These are phyloP conservation scores for Fusarium algeriense DNA, from an alignment of 2,329 filamentous ascomycete species.

Conservation along the genomic window DNA sequence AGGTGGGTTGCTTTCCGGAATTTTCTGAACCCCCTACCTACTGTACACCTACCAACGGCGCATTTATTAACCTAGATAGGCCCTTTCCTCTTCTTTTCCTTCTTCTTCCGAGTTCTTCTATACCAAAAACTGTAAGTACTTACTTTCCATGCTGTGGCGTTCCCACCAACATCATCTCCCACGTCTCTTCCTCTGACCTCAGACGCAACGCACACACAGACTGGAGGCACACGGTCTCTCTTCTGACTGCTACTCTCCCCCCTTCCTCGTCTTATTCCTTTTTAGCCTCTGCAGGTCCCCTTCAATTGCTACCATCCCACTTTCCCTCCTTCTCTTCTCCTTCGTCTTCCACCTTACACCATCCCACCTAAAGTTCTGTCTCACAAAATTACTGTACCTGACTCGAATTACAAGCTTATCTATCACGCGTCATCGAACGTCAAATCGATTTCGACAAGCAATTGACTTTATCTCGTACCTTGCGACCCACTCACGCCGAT, in stretches of 20 bases:
- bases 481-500: conserved; percentile 8
- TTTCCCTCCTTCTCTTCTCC: conserved; percentile 23
- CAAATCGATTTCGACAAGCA: conserved; percentile 9
- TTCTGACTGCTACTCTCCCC: conserved; percentile 15
- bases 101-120: conserved; percentile 15
- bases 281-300: conserved; percentile 43
- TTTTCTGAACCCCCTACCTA: conserved; percentile 17
- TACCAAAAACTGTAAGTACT: conserved; percentile 15
- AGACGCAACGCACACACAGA: conserved; percentile 15
- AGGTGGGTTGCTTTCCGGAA: conserved; percentile 32
- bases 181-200: conserved; percentile 20
- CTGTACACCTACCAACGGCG: not conserved
- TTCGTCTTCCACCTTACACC: conserved; percentile 11
- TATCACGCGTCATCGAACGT: conserved; percentile 22
- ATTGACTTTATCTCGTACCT: conserved; percentile 25
- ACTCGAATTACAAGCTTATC: conserved; percentile 16
- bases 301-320: conserved; percentile 35
- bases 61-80: conserved; percentile 26
- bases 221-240: not conserved
- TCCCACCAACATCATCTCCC: conserved; percentile 33
- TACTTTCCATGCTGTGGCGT: conserved; percentile 41
- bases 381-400: conserved; percentile 15
- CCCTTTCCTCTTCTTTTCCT: not conserved
- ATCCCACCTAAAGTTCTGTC: conserved; percentile 16
- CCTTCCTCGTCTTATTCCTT: conserved; percentile 28